These are phyloP conservation scores for Dillenia suffruticosa DNA, from an alignment of 164 flowering plant species.

Conservation along the genomic window DNA sequence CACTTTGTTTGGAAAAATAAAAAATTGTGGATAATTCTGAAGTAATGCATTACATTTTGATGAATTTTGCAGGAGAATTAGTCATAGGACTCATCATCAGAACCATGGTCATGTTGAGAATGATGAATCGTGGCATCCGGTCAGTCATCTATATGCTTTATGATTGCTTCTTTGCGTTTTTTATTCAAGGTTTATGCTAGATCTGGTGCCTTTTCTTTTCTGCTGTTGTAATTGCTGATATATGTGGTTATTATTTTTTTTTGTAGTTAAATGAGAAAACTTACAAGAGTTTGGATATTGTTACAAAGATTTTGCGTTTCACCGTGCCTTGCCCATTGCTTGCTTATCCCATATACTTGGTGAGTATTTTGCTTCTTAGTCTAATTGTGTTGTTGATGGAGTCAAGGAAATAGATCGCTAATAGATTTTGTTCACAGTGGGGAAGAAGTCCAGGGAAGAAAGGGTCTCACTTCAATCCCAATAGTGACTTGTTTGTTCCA, in stretches of 20 bases:
- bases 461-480: constrained; percentile 63
- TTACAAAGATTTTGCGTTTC: constrained; percentile 38
- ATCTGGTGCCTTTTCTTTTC: not conserved
- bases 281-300: constrained; percentile 39
- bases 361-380: constrained; percentile 16
- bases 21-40: too few species aligned
- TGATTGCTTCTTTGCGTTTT: not conserved
- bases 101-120: constrained; percentile 58
- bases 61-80: constrained; percentile 43
- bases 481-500: constrained; percentile 52
- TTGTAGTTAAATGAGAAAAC: constrained; percentile 59
- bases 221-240: not conserved
- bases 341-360: constrained; percentile 73
- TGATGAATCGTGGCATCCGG: constrained; percentile 52
- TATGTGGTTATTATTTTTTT: not conserved
- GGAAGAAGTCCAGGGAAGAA: constrained; percentile 61
- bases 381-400: not conserved
- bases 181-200: not conserved
- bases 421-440: constrained; percentile 33
- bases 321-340: constrained; percentile 63
- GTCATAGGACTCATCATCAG: constrained; percentile 63
- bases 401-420: not conserved
- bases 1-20: too few species aligned
- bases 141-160: constrained; percentile 8
- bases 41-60: not conserved